Evolutionary conservation across 257 asterid genomes (phyloP).

Genomic region (Nicotiana sylvestris): DNA sequence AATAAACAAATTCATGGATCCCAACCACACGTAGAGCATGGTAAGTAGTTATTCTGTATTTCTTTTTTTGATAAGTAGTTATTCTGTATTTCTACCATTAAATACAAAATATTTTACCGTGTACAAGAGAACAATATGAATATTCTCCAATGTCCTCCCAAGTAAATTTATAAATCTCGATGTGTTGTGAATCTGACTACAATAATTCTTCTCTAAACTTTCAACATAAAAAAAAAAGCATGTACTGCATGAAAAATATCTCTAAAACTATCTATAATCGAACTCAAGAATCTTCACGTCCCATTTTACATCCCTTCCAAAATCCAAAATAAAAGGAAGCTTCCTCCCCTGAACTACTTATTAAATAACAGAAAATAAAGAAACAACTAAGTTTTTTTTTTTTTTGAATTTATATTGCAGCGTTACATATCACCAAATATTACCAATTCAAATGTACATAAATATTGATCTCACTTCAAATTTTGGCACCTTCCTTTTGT

Average conservation of each 20-base stretch:
- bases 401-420: not conserved
- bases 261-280: not conserved
- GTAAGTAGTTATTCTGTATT: not conserved
- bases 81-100: not conserved
- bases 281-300: not conserved
- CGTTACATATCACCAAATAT: not conserved
- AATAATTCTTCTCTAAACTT: not conserved
- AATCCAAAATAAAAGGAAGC: not conserved
- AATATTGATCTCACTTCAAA: not conserved
- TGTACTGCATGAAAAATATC: not conserved
- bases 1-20: not conserved
- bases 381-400: not conserved
- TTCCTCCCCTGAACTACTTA: not conserved
- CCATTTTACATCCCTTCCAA: not conserved
- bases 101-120: not conserved
- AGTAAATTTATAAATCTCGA: not conserved
- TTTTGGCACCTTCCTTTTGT: not conserved
- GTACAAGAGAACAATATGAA: not conserved
- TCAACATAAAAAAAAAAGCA: not conserved
- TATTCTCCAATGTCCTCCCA: not conserved
- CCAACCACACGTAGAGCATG: not conserved
- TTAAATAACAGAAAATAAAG: not conserved
- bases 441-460: not conserved
- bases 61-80: not conserved
- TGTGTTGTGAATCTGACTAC: not conserved